Evolutionary conservation across 257 asterid species (phyloP).

Genomic region (Buddleja alternifolia): DNA sequence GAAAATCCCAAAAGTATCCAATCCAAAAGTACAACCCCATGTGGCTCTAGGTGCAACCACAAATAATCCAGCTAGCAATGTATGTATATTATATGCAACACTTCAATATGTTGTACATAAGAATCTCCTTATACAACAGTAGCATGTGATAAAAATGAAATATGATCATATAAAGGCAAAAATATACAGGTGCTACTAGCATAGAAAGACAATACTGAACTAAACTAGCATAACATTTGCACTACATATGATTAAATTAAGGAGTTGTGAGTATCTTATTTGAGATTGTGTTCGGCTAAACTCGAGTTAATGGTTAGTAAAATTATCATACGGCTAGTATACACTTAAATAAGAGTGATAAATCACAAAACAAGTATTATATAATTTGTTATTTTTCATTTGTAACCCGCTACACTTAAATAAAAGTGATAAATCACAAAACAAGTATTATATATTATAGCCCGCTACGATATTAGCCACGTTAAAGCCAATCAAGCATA

Average conservation of each 20-base stretch:
- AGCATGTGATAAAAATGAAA: constrained; percentile 23
- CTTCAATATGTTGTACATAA: neutral
- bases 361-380: too few species aligned
- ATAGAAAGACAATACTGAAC: constrained; percentile 13
- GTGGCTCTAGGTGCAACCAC: constrained; percentile 36
- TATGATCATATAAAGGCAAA: constrained; percentile 2
- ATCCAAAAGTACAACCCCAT: constrained; percentile 30
- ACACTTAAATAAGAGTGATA: too few species aligned
- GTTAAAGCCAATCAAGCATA: too few species aligned
- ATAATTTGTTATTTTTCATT: too few species aligned
- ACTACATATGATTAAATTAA: constrained; percentile 21
- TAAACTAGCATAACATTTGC: constrained; percentile 25
- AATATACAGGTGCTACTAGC: constrained; percentile 8
- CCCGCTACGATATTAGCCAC: too few species aligned
- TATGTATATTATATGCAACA: neutral
- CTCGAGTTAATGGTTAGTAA: too few species aligned
- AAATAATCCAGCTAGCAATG: constrained; percentile 33
- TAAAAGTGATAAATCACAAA: too few species aligned
- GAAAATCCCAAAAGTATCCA: constrained; percentile 26
- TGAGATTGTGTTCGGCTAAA: too few species aligned
- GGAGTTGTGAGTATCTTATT: too few species aligned
- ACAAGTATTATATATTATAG: too few species aligned
- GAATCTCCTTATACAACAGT: neutral
- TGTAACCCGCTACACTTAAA: too few species aligned
- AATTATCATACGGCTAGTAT: too few species aligned